Evolutionary conservation across 345 rosid species (phyloP).

Genomic region (Acer saccharum): DNA sequence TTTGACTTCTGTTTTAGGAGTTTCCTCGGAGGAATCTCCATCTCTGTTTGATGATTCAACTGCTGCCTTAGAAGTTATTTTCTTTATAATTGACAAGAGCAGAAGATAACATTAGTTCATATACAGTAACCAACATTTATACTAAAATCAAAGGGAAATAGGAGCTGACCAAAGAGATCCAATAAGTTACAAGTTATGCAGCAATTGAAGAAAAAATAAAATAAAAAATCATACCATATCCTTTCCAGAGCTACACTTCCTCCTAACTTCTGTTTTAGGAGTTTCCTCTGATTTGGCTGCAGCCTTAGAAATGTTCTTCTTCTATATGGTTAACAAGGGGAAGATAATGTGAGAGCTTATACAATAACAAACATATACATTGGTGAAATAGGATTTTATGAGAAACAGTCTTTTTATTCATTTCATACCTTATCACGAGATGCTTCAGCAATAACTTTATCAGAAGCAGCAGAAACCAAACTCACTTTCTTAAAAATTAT

Average conservation of each 20-base stretch:
- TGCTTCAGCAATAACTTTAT: conserved; percentile 32
- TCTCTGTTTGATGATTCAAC: conserved; percentile 27
- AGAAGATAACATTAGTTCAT: conserved; percentile 3
- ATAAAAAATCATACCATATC: conserved; percentile 38
- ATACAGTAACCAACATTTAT: conserved; percentile 2
- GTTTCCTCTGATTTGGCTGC: conserved; percentile 34
- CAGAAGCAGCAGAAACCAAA: conserved; percentile 21
- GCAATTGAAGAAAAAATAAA: neutral
- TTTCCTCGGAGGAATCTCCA: conserved; percentile 30
- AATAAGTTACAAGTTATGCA: neutral
- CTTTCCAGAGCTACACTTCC: conserved; percentile 41
- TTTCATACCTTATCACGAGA: conserved; percentile 44
- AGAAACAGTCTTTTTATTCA: conserved; percentile 18
- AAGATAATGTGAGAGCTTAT: conserved; percentile 3
- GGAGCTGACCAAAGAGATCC: neutral
- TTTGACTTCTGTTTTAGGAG: conserved; percentile 37
- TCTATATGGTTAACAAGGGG: conserved; percentile 36
- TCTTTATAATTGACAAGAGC: conserved; percentile 30
- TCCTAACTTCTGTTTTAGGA: conserved; percentile 36
- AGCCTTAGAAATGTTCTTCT: conserved; percentile 25
- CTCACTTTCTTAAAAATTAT: conserved; percentile 21
- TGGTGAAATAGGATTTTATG: conserved; percentile 3
- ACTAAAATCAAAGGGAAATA: neutral
- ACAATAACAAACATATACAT: conserved; percentile 9
- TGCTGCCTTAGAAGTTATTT: conserved; percentile 21